These are phyloP conservation scores for Euphorbia tirucalli DNA, from an alignment of 345 rosid species.

Conservation along the genomic window DNA sequence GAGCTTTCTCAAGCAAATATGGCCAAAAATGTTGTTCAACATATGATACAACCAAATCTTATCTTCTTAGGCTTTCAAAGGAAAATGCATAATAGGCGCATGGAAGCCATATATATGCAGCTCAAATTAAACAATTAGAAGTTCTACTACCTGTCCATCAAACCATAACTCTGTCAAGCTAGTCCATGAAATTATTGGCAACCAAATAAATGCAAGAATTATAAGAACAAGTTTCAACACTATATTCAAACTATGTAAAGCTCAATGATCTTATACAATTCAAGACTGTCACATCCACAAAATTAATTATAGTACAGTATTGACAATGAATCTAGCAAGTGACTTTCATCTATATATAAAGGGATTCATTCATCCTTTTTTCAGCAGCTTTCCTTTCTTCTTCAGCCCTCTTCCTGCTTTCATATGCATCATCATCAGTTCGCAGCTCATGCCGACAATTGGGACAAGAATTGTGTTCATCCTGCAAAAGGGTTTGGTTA, in stretches of 20 bases:
- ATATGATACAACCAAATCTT: background rate
- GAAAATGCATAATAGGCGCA: background rate
- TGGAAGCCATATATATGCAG: too few relatives aligned
- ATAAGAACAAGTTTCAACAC: background rate
- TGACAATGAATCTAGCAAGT: background rate
- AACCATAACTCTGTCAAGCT: background rate
- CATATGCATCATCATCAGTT: slow-evolving; percentile 88
- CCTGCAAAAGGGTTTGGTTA: slow-evolving; percentile 38
- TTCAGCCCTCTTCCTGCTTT: slow-evolving; percentile 89
- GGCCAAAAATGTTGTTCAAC: background rate
- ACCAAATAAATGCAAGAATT: background rate
- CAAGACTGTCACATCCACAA: background rate
- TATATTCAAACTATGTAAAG: background rate
- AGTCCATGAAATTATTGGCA: background rate
- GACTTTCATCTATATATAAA: slow-evolving; percentile 56
- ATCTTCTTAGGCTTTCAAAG: background rate
- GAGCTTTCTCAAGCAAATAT: background rate
- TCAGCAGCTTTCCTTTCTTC: slow-evolving; percentile 93
- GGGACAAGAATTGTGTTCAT: slow-evolving; percentile 96
- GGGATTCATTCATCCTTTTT: slow-evolving; percentile 87
- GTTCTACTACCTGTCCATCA: background rate
- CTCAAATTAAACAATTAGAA: background rate
- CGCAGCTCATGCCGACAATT: slow-evolving; percentile 83
- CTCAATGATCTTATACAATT: background rate
- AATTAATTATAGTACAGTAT: background rate